These are phyloP conservation scores for Verticillium klebahnii DNA, from an alignment of 2,329 filamentous ascomycete species.

Conservation along the genomic window DNA sequence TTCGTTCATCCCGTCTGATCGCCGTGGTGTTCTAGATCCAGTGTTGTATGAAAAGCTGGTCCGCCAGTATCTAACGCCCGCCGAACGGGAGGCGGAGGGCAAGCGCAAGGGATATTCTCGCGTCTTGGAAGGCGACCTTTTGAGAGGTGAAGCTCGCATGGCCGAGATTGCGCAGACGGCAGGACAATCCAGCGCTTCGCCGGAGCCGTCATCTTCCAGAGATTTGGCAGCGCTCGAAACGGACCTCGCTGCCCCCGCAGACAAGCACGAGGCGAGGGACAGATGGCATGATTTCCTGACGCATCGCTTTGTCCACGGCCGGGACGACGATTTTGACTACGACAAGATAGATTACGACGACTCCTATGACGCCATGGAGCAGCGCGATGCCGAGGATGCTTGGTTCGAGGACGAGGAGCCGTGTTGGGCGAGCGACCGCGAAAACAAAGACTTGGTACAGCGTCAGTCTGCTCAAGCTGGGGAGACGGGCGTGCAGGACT, in stretches of 20 bases:
- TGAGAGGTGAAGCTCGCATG: conserved; percentile 74
- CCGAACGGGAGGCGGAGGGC: conserved; percentile 70
- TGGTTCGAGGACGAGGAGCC: conserved; percentile 81
- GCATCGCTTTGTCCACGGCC: conserved; percentile 68
- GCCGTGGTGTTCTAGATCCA: conserved; percentile 50
- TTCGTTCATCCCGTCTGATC: not conserved
- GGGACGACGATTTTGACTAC: conserved; percentile 79
- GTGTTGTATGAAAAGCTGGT: conserved; percentile 78
- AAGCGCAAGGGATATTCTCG: conserved; percentile 73
- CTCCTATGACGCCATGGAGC: conserved; percentile 61
- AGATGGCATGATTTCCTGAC: conserved; percentile 71
- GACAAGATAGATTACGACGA: conserved; percentile 64
- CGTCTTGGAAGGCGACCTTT: conserved; percentile 70
- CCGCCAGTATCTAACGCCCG: conserved; percentile 67
- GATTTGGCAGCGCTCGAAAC: conserved; percentile 2
- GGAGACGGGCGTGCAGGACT: conserved; percentile 71
- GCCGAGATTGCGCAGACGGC: conserved; percentile 31
- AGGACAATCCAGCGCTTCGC: not conserved
- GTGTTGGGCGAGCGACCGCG: conserved; percentile 50
- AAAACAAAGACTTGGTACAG: conserved; percentile 18
- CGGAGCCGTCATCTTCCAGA: not conserved
- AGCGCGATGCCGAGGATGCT: conserved; percentile 61
- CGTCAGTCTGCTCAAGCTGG: conserved; percentile 30
- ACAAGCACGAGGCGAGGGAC: conserved; percentile 60
- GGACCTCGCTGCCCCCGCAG: conserved; percentile 38